A percentile compares a stretch with the other conserved stretches of the same genome.
phyloP scores from a whole-genome alignment of 352 stramenopile species.

The Phytopythium sindhum region DNA sequence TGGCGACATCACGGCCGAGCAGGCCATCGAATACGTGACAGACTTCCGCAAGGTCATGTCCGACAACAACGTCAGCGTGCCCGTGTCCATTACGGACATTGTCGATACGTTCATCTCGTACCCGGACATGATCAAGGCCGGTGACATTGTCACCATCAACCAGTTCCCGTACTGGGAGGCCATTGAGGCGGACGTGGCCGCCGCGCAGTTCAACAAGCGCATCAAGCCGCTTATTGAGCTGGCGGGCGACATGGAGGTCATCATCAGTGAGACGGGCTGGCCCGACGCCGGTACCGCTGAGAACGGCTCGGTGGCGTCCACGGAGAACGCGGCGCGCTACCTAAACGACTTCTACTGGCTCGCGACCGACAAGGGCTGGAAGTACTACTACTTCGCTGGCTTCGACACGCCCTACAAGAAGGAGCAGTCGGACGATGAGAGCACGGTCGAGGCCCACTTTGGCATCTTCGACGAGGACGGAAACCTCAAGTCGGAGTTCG shows the following conservation, averaged over 20 bases:
- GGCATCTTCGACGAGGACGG: slow-evolving; percentile 66
- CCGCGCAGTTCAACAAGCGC: slow-evolving; percentile 66
- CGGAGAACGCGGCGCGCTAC: slow-evolving; percentile 58
- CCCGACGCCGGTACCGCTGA: slow-evolving; percentile 52
- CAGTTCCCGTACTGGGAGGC: slow-evolving; percentile 86
- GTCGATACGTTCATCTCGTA: slow-evolving; percentile 74
- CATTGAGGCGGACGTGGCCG: slow-evolving; percentile 49
- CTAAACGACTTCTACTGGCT: slow-evolving; percentile 78
- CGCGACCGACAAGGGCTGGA: slow-evolving; percentile 58
- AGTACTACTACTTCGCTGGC: slow-evolving; percentile 88
- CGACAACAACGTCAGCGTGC: slow-evolving; percentile 49
- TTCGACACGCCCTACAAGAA: slow-evolving; percentile 84
- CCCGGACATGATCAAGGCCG: slow-evolving; percentile 67
- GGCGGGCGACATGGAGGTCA: slow-evolving; percentile 66
- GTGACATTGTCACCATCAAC: slow-evolving; percentile 82
- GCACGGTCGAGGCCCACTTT: slow-evolving; percentile 74
- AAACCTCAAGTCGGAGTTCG: slow-evolving; percentile 64
- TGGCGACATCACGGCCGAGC: slow-evolving; percentile 59
- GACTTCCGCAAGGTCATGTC: slow-evolving; percentile 73
- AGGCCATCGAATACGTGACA: slow-evolving; percentile 70
- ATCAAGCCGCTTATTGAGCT: slow-evolving; percentile 64
- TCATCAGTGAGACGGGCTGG: slow-evolving; percentile 85
- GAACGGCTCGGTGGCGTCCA: slow-evolving; percentile 56
- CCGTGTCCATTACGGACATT: slow-evolving; percentile 80
- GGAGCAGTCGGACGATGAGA: slow-evolving; percentile 34